A percentile compares a stretch with the other conserved stretches of the same genome.
Conservation (phyloP, 2,329 filamentous ascomycete genomes). For the Hypoxylon rubiginosum region DNA sequence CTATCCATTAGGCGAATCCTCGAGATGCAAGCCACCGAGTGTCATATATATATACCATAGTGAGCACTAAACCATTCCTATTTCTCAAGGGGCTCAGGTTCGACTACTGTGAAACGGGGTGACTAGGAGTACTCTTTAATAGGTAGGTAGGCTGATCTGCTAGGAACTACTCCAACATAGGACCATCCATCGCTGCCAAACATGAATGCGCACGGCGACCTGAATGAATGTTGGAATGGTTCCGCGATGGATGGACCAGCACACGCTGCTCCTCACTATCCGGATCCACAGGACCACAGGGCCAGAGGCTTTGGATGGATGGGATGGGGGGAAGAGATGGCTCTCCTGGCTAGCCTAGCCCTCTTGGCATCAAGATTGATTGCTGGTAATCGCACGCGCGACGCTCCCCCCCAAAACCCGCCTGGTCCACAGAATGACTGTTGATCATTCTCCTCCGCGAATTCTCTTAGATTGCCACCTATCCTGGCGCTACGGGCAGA, state of each 20-base stretch:
- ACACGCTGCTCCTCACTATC: conserved; percentile 10
- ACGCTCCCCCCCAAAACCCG: conserved; percentile 12
- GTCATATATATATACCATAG: conserved; percentile 1
- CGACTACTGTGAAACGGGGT: conserved; percentile 8
- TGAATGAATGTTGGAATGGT: conserved; percentile 15
- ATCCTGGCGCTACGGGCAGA: conserved; percentile 20
- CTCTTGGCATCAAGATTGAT: conserved; percentile 40
- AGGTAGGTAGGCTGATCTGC: too few relatives aligned
- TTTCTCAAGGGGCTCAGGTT: conserved; percentile 6
- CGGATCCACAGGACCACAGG: conserved; percentile 36
- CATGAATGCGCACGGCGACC: conserved; percentile 4
- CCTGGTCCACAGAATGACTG: conserved; percentile 19
- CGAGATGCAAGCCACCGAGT: conserved; percentile 14
- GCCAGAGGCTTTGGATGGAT: conserved; percentile 23
- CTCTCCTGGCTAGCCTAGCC: conserved; percentile 31
- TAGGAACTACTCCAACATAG: not conserved
- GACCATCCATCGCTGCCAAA: conserved; percentile 1
- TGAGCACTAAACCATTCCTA: conserved; percentile 16
- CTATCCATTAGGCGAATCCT: conserved; percentile 1
- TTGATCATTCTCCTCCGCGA: conserved; percentile 33
- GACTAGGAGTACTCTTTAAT: not conserved
- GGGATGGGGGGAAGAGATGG: conserved; percentile 9
- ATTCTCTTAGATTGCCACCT: conserved; percentile 25
- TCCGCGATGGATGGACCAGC: conserved; percentile 9
- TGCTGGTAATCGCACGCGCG: conserved; percentile 24